phyloP scores from a whole-genome alignment of 2,329 filamentous ascomycete species.

The Gaeumannomyces tritici region DNA sequence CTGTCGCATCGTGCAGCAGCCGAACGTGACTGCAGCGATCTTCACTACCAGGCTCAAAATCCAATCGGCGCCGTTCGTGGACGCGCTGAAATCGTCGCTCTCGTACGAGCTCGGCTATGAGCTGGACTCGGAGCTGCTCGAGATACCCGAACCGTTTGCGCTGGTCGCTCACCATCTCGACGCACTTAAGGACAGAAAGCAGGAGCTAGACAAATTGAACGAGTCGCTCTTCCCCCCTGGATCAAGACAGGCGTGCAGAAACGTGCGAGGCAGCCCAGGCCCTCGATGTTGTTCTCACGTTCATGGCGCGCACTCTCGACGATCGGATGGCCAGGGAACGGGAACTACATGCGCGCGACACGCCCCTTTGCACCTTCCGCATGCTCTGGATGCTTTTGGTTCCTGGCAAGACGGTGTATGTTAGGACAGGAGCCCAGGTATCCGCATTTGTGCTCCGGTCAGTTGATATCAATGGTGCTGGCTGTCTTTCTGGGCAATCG shows the following conservation, averaged over 20 bases:
- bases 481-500: background rate
- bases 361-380: background rate
- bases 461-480: background rate
- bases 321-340: background rate
- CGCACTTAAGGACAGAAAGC: background rate
- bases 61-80: background rate
- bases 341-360: background rate
- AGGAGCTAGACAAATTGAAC: background rate
- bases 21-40: background rate
- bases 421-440: background rate
- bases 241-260: background rate
- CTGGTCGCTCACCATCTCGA: background rate
- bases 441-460: background rate
- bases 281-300: background rate
- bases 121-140: background rate
- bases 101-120: background rate
- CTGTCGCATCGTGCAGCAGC: background rate
- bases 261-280: background rate
- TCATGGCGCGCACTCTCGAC: background rate
- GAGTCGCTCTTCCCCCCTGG: background rate
- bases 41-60: background rate
- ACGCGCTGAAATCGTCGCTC: background rate
- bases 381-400: slow-evolving; percentile 2
- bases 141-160: background rate
- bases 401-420: background rate